Conservation (phyloP, 225 moss, liverwort and hornwort genomes). For the Polytrichum commune region DNA sequence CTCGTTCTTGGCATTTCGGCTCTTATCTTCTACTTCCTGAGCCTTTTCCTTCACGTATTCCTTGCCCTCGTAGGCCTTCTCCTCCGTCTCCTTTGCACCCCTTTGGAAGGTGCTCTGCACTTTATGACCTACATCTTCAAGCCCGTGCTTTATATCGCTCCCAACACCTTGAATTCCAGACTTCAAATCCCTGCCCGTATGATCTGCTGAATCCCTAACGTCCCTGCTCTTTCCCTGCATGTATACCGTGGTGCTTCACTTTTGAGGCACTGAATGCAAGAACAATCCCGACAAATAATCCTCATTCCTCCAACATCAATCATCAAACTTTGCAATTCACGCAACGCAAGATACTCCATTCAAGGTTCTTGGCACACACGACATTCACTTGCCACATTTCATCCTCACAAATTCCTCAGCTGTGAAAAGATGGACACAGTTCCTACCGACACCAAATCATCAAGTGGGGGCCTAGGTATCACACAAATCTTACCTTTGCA, state of each 20-base stretch:
- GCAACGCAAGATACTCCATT: too few species aligned
- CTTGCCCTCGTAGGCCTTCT: constrained; percentile 37
- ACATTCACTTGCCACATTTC: too few species aligned
- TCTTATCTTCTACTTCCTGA: constrained; percentile 10
- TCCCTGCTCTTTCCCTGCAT: constrained; percentile 27
- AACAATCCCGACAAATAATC: not conserved
- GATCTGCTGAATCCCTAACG: constrained; percentile 18
- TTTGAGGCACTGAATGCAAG: not conserved
- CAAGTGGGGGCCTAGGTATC: too few species aligned
- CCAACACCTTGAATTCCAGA: constrained; percentile 31
- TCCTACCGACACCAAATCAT: too few species aligned
- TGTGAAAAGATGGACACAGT: too few species aligned
- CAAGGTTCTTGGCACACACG: too few species aligned
- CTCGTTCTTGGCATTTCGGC: constrained; percentile 10
- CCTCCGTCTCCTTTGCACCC: constrained; percentile 23
- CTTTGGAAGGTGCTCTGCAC: constrained; percentile 29
- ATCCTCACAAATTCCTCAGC: too few species aligned
- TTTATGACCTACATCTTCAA: constrained; percentile 41
- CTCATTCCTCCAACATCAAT: not conserved
- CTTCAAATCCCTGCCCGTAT: constrained; percentile 21
- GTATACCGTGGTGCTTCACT: not conserved
- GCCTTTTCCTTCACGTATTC: constrained; percentile 24
- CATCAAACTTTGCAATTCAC: not conserved
- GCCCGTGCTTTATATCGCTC: constrained; percentile 29
- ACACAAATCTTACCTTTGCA: constrained; percentile 21